Conservation (phyloP, 805 yeast genomes). For the Candida wancherniae region DNA sequence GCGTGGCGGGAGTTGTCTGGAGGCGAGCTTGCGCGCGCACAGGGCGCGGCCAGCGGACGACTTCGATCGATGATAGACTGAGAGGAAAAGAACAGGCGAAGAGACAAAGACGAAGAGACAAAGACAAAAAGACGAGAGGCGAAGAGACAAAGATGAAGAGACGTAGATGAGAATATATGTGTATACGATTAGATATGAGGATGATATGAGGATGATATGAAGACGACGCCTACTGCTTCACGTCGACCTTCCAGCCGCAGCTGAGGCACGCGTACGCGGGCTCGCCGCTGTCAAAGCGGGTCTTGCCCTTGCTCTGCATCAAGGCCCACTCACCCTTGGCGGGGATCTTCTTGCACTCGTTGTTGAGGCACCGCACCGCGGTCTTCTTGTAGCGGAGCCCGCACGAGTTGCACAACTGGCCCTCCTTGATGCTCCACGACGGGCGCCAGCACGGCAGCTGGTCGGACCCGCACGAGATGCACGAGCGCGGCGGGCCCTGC, state of each 20-base stretch:
- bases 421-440: conserved; percentile 84
- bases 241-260: conserved; percentile 41
- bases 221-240: conserved; percentile 25
- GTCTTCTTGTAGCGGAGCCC: conserved; percentile 94
- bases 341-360: conserved; percentile 78
- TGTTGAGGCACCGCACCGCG: conserved; percentile 79
- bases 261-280: conserved; percentile 39
- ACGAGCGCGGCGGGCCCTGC: conserved; percentile 45
- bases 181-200: too few species aligned
- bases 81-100: too few species aligned
- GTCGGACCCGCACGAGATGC: conserved; percentile 86
- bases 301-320: conserved; percentile 68
- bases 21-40: too few species aligned
- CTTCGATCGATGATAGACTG: too few species aligned
- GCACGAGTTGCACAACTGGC: conserved; percentile 96
- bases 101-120: too few species aligned
- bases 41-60: too few species aligned
- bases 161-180: too few species aligned
- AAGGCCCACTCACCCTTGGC: conserved; percentile 94
- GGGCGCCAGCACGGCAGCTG: conserved; percentile 99
- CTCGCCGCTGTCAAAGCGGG: conserved; percentile 33
- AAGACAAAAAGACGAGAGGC: too few species aligned
- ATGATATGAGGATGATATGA: too few species aligned
- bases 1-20: too few species aligned
- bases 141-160: too few species aligned